Conservation (phyloP, 164 flowering plant genomes). For the Macadamia tetraphylla region DNA sequence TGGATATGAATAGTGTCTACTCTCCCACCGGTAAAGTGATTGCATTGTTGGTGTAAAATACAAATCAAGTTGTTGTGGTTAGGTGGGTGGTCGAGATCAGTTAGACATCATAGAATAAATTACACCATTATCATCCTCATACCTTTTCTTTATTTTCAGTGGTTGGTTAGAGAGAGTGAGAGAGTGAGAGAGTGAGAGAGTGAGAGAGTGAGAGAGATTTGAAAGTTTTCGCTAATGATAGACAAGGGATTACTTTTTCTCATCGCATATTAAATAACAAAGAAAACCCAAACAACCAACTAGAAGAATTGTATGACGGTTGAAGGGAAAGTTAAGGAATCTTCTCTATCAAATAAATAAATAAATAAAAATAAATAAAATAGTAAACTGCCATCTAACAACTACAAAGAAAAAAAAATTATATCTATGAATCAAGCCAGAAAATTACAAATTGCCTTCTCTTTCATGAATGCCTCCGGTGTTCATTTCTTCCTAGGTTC, state of each 20-base stretch:
- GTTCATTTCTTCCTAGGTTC: slow-evolving; percentile 13
- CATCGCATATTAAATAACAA: slow-evolving; percentile 23
- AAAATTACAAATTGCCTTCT: background rate
- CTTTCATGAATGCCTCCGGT: background rate
- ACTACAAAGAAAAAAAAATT: too few species aligned
- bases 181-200: too few species aligned
- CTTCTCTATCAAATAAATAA: slow-evolving; percentile 14
- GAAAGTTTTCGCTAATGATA: slow-evolving; percentile 3
- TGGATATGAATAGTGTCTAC: too few species aligned
- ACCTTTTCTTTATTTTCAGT: too few species aligned
- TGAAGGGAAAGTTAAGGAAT: slow-evolving; percentile 22
- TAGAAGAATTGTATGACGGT: slow-evolving; percentile 7
- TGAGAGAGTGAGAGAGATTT: slow-evolving; percentile 5
- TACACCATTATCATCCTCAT: too few species aligned
- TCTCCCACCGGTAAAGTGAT: too few species aligned
- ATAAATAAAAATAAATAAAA: too few species aligned
- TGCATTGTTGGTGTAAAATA: too few species aligned
- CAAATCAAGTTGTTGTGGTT: too few species aligned
- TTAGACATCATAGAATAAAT: too few species aligned
- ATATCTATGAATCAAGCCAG: too few species aligned
- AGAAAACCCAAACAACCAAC: background rate
- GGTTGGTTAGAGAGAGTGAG: slow-evolving; percentile 1
- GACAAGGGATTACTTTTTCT: slow-evolving; percentile 25
- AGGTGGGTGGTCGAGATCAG: too few species aligned
- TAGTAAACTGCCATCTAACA: background rate